These are phyloP conservation scores for Petunia secreta DNA, from an alignment of 257 asterid species.

Conservation along the genomic window DNA sequence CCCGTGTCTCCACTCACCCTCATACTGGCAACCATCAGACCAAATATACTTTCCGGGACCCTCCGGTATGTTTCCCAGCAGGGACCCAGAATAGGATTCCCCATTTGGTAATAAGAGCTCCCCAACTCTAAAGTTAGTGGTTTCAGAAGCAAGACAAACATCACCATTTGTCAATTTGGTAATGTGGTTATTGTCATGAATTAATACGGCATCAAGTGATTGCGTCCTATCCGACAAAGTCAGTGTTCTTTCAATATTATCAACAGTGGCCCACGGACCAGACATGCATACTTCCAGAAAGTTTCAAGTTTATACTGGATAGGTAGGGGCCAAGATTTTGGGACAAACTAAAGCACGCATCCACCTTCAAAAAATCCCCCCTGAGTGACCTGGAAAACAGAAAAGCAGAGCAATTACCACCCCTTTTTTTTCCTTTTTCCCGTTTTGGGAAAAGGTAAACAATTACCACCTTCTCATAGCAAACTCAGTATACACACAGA, in stretches of 20 bases:
- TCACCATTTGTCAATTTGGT: conserved; percentile 52
- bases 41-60: conserved; percentile 76
- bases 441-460: background rate
- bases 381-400: conserved; percentile 11
- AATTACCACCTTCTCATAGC: conserved; percentile 13
- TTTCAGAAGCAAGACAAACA: conserved; percentile 51
- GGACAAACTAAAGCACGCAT: conserved; percentile 34
- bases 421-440: too few relatives aligned
- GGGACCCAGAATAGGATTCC: conserved; percentile 66
- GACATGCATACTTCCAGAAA: conserved; percentile 85
- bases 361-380: conserved; percentile 1
- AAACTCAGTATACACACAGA: background rate
- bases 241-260: conserved; percentile 51
- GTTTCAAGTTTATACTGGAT: conserved; percentile 42
- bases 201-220: conserved; percentile 50
- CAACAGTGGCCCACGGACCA: conserved; percentile 70
- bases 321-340: conserved; percentile 35
- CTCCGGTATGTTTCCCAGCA: conserved; percentile 71
- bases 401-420: background rate
- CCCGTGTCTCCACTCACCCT: conserved; percentile 95
- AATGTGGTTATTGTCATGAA: conserved; percentile 41
- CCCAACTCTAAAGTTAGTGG: conserved; percentile 49
- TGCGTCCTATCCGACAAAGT: conserved; percentile 62
- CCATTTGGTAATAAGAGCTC: conserved; percentile 59
- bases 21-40: conserved; percentile 89